Evolutionary conservation across 306 rosid species (phyloP).

Genomic region (Trichosanthes truncata): DNA sequence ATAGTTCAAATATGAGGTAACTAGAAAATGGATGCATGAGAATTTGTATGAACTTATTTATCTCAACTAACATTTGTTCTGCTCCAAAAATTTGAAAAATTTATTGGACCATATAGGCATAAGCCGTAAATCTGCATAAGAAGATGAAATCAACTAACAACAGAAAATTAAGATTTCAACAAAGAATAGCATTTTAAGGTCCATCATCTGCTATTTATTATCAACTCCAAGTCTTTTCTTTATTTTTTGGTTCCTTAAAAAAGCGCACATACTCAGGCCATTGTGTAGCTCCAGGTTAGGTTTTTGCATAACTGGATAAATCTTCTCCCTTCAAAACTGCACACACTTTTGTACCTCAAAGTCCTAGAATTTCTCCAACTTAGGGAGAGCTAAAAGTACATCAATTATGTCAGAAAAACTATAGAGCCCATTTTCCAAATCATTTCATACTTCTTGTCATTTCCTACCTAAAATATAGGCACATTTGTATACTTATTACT

Average conservation of each 20-base stretch:
- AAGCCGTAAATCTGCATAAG: neutral
- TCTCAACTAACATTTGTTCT: neutral
- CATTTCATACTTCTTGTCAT: too few species aligned
- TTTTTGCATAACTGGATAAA: neutral
- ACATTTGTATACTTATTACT: neutral
- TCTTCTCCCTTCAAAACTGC: neutral
- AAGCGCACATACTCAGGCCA: neutral
- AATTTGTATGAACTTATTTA: neutral
- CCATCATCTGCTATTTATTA: neutral
- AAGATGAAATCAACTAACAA: neutral
- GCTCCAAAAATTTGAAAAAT: neutral
- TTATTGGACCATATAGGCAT: neutral
- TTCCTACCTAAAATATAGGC: neutral
- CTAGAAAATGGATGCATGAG: neutral
- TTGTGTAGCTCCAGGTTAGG: neutral
- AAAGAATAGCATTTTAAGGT: neutral
- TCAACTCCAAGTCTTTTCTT: neutral
- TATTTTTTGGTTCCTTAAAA: neutral
- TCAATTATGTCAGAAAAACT: neutral
- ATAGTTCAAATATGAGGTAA: neutral
- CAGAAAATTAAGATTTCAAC: neutral
- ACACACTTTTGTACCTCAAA: neutral
- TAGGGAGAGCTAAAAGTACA: neutral
- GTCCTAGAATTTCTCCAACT: neutral
- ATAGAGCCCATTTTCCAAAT: neutral